A percentile compares a stretch with the other conserved stretches of the same genome.
Evolutionary conservation across 129 eudicot genomes (phyloP).

Genomic region (Tanacetum coccineum): DNA sequence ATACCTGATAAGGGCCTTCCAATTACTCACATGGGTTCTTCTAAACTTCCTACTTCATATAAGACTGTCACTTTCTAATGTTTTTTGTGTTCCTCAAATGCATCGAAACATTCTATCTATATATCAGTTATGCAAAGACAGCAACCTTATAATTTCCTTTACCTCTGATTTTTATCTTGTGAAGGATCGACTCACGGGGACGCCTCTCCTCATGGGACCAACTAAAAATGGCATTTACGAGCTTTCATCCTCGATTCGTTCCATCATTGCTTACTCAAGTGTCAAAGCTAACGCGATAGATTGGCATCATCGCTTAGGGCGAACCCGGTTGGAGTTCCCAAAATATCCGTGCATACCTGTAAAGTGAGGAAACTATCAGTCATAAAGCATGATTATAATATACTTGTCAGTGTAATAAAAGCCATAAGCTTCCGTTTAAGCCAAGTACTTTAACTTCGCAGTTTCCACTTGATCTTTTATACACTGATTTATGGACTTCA

Average conservation of each 20-base stretch:
- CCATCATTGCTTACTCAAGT: not conserved
- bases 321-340: too few relatives aligned
- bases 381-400: too few relatives aligned
- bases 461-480: not conserved
- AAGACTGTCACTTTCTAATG: not conserved
- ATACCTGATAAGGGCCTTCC: not conserved
- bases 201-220: not conserved
- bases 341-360: too few relatives aligned
- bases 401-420: slow-evolving; percentile 4
- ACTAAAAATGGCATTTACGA: slow-evolving; percentile 3
- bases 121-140: not conserved
- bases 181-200: slow-evolving; percentile 12
- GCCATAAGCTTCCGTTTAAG: slow-evolving; percentile 4
- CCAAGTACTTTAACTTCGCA: not conserved
- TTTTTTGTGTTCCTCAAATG: not conserved
- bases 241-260: not conserved
- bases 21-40: not conserved
- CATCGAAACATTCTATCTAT: not conserved
- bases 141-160: not conserved
- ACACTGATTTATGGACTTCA: not conserved
- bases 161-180: slow-evolving; percentile 2
- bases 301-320: slow-evolving; percentile 2
- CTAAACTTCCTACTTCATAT: not conserved
- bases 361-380: too few relatives aligned
- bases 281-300: not conserved